phyloP scores from a whole-genome alignment of 1,284 basidiomycete species.

The Puccinia horiana region DNA sequence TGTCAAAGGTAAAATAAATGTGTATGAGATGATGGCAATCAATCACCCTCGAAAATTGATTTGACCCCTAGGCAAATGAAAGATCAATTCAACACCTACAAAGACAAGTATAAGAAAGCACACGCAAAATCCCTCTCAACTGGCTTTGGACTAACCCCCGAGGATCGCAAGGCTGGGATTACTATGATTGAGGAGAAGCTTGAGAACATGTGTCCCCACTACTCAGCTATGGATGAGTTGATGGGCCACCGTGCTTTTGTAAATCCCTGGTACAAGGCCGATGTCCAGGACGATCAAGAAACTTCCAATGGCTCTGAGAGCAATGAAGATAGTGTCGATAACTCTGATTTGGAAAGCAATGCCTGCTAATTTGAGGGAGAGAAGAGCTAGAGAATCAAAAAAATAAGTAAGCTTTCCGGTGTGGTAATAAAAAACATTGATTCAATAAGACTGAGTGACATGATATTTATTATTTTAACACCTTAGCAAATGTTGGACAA shows the following conservation, averaged over 20 bases:
- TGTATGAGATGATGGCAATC: background rate
- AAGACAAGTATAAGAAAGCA: background rate
- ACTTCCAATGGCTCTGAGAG: background rate
- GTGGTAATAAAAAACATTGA: too few relatives aligned
- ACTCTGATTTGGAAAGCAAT: too few relatives aligned
- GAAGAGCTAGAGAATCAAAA: too few relatives aligned
- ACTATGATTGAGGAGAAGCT: background rate
- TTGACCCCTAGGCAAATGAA: background rate
- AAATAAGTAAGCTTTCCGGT: too few relatives aligned
- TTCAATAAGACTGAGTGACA: too few relatives aligned
- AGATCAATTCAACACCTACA: conserved; percentile 2
- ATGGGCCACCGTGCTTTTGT: background rate
- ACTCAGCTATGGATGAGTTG: background rate
- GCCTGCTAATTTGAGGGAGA: too few relatives aligned
- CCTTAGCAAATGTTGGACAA: too few relatives aligned
- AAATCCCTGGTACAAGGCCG: background rate
- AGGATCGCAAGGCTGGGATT: background rate
- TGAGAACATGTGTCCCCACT: background rate
- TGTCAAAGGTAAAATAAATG: conserved; percentile 19
- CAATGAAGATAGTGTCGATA: too few relatives aligned
- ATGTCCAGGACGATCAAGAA: background rate
- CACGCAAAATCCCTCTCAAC: background rate
- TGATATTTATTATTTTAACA: too few relatives aligned
- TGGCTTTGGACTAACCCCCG: background rate
- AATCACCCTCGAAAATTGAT: background rate